Conservation (phyloP, 192 early-diverging fungal genomes). For the Backusella mclennaniae region DNA sequence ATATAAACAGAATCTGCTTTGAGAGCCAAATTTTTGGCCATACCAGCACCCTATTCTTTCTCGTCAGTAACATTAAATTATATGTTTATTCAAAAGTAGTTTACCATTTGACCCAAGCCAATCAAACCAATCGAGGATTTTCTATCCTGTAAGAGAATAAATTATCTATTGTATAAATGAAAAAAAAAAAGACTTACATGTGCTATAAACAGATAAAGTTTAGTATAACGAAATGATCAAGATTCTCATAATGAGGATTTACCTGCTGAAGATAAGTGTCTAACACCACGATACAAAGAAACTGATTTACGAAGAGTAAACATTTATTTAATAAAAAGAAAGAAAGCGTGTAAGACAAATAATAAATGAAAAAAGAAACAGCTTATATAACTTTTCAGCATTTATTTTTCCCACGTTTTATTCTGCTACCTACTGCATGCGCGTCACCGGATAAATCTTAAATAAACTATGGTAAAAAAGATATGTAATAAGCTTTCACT, state of each 20-base stretch:
- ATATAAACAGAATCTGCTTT: constrained; percentile 64
- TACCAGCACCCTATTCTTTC: constrained; percentile 67
- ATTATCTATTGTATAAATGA: background rate
- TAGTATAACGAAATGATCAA: background rate
- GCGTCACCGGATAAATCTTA: constrained; percentile 6
- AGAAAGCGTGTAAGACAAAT: background rate
- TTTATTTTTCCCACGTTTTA: background rate
- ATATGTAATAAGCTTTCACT: background rate
- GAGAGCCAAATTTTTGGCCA: constrained; percentile 83
- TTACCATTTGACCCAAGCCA: constrained; percentile 87
- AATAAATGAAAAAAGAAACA: background rate
- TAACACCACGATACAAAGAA: background rate
- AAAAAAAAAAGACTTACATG: background rate
- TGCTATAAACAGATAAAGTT: background rate
- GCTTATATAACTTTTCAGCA: background rate
- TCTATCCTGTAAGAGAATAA: background rate
- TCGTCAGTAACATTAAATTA: too few species aligned
- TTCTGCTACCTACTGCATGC: background rate
- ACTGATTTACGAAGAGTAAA: background rate
- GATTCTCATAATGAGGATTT: background rate
- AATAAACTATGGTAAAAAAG: background rate
- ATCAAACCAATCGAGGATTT: constrained; percentile 72
- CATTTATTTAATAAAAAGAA: background rate
- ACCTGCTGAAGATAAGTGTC: background rate
- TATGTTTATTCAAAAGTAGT: background rate